phyloP scores from a whole-genome alignment of 805 yeast genomes.

The Nadsonia fulvescens region DNA sequence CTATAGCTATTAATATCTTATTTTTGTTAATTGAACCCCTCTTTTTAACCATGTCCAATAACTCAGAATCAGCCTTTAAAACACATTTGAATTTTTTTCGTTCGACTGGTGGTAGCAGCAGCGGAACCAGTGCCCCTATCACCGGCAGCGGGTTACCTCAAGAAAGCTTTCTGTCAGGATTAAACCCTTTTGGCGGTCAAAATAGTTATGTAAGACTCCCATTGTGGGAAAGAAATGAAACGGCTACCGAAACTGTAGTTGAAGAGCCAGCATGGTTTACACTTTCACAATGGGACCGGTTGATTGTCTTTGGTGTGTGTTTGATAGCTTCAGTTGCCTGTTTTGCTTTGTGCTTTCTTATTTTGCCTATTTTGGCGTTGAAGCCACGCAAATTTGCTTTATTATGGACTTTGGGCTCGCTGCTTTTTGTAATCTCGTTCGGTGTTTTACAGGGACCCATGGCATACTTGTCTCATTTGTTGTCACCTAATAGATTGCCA shows the following conservation, averaged over 20 bases:
- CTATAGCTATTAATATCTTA: too few relatives aligned
- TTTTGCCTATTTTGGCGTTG: constrained; percentile 77
- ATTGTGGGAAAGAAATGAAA: constrained; percentile 9
- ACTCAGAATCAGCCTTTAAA: too few relatives aligned
- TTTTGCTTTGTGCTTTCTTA: constrained; percentile 60
- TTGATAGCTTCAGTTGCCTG: constrained; percentile 63
- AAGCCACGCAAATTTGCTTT: constrained; percentile 82
- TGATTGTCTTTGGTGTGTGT: constrained; percentile 61
- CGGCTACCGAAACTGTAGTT: constrained; percentile 12
- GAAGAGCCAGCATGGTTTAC: constrained; percentile 24
- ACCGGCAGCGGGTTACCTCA: too few relatives aligned
- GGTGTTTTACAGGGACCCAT: constrained; percentile 86
- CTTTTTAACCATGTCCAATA: too few relatives aligned
- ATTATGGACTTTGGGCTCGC: constrained; percentile 77
- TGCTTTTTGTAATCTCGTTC: constrained; percentile 73
- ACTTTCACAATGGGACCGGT: constrained; percentile 56
- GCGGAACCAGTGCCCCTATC: too few relatives aligned
- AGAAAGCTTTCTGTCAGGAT: too few relatives aligned
- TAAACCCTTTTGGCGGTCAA: too few relatives aligned
- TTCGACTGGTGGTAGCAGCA: too few relatives aligned
- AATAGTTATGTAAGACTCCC: constrained; percentile 10
- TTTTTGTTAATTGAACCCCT: too few relatives aligned
- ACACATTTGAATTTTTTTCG: too few relatives aligned
- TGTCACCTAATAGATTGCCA: constrained; percentile 58
- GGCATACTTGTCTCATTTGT: constrained; percentile 55